Evolutionary conservation across 768 basidiomycete species (phyloP), one percentile per base, ranked within the genome.

Genomic region (Tephrocybe sp.): DNA sequence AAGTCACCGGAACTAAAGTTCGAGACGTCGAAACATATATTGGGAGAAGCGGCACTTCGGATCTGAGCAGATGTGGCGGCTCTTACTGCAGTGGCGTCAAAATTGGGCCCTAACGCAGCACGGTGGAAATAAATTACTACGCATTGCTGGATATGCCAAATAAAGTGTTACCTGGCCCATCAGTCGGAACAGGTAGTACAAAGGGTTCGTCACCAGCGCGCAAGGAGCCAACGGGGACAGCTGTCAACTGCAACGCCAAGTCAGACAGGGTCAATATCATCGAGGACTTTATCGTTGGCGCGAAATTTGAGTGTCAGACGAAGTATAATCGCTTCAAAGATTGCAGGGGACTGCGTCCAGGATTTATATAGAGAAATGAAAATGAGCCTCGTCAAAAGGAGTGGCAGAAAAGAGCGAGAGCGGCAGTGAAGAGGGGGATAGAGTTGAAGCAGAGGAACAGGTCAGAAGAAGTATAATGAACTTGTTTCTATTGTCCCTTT

Each of bases 1-100:
- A 62, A 63, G 41, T 66, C 65, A 17, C 63, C 65, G 48, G 63
- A 61, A 18, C 59, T 57, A 59, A 70, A 67, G 57, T 69, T 58
- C 6, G 66, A 65, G 33, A 63, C 62, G 36, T 67, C 62, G 47
- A 67, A 64, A 26, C 61, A 64, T 15, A 58, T 59, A 37, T 65
- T 58, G 23, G 63, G 61, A 12, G 63, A 65, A 15, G 55, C 56
- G 4, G 54, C 59, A 52, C 45, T 66, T 56, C 60, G 58, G 39
- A 69, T 68, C 37, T 64, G 57, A 18, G 48, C 58, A 23, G 55
- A 61, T 15, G 65, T 65, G 20, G 62, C 64, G 17, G 59, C 65
- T 41, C 65, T 61, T 15, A 57, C 66, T 11, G 69, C 67, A 10
- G 68, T 62, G 9, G 51, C 54, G 43, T 70, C 67, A 33, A 66